These are phyloP conservation scores for Aspergillus thermomutatus DNA, from an alignment of 2,329 filamentous ascomycete species.

Conservation along the genomic window DNA sequence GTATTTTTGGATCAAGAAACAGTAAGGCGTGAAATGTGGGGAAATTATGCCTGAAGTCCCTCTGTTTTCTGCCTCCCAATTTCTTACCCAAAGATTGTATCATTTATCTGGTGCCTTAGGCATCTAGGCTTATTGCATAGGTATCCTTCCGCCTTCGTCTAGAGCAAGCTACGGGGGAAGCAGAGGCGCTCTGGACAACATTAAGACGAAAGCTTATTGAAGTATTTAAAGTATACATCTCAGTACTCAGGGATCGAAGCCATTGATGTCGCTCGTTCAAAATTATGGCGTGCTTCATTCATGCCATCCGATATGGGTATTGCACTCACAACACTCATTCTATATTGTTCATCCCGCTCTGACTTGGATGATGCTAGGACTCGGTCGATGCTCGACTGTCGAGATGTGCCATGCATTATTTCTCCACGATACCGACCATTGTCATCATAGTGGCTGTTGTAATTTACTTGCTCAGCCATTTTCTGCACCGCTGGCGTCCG, in stretches of 20 bases:
- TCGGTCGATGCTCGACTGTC: slow-evolving; percentile 34
- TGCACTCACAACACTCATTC: not conserved
- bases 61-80: not conserved
- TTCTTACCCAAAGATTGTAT: not conserved
- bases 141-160: not conserved
- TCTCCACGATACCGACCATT: slow-evolving; percentile 28
- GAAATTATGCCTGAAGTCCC: not conserved
- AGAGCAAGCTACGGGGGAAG: not conserved
- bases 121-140: not conserved
- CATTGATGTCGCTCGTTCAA: slow-evolving; percentile 7
- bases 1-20: not conserved
- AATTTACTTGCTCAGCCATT: slow-evolving; percentile 25
- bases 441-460: slow-evolving; percentile 25
- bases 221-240: not conserved
- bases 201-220: not conserved
- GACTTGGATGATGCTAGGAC: slow-evolving; percentile 28
- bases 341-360: not conserved
- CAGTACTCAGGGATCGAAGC: not conserved
- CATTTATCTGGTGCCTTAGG: not conserved
- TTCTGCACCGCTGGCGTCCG: slow-evolving; percentile 34
- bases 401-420: slow-evolving; percentile 32
- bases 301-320: slow-evolving; percentile 20
- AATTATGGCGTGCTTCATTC: slow-evolving; percentile 5
- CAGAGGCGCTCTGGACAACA: not conserved
- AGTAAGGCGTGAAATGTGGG: not conserved